These are phyloP conservation scores for Verticillium nonalfalfae DNA, from an alignment of 2,329 filamentous ascomycete species.

Conservation along the genomic window DNA sequence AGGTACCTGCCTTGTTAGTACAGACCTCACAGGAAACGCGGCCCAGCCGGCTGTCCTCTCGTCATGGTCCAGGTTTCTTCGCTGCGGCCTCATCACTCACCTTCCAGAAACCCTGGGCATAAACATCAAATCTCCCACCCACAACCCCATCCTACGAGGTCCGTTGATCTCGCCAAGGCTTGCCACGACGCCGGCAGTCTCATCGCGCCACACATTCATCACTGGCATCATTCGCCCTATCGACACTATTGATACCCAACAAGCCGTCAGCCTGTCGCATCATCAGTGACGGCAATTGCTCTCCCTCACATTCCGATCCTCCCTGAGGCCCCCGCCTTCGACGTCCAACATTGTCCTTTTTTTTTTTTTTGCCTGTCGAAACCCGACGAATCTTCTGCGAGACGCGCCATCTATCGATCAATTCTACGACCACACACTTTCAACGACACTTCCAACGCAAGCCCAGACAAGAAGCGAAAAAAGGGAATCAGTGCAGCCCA, in stretches of 20 bases:
- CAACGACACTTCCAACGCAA: not conserved
- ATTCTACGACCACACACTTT: not conserved
- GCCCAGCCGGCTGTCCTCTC: not conserved
- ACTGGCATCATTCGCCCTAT: not conserved
- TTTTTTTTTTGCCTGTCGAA: not conserved
- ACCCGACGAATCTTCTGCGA: not conserved
- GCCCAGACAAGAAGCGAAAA: not conserved
- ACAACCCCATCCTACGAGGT: not conserved
- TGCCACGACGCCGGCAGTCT: not conserved
- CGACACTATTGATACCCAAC: not conserved
- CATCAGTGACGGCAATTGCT: not conserved
- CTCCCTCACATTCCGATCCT: constrained; percentile 3
- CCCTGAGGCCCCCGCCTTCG: not conserved
- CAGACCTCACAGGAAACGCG: not conserved
- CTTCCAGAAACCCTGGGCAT: not conserved
- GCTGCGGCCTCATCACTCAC: not conserved
- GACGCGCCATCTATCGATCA: not conserved
- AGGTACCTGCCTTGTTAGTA: too few species aligned
- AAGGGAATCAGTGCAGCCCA: too few species aligned
- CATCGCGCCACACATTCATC: not conserved
- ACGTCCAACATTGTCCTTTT: not conserved
- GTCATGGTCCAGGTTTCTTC: constrained; percentile 4
- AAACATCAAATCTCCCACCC: constrained; percentile 11
- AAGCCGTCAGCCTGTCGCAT: not conserved
- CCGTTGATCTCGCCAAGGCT: constrained; percentile 1